Evolutionary conservation across 129 eudicot genomes (phyloP), one percentile per base, ranked within the genome.

Genomic region (Smallanthus sonchifolius): DNA sequence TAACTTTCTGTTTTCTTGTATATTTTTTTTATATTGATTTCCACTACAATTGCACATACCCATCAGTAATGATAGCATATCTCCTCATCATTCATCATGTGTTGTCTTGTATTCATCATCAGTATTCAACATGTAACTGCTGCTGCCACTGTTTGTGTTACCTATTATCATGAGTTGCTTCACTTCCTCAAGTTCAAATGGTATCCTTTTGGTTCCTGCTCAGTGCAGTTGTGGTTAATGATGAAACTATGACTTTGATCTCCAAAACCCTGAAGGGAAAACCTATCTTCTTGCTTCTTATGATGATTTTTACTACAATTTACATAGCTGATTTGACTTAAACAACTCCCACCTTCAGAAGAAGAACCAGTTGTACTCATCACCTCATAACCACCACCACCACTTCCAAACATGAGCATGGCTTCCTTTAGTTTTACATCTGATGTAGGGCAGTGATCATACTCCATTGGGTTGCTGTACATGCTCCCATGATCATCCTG

Each of bases 301-400:
- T 39, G 10, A 7, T 37, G 20, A 54, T 56, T 34, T 32, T 35
- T 52, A 28, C 30, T 67, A 45, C 19, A 76, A 37, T 72, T 81
- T 52, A 75, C 88, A 63, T 76, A 73, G 71, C 85, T 80, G 56
- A 82, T 72, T 71, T 79, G 84, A 56, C 78, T 79, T 44, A 73
- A 66, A 74, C 82, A 80, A 52, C 86, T 85, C 54, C 92, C 89
- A 74, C 84, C 85, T 42, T 87, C 89, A 65, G 92, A 87, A 0
- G 92, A 87, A 10, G 89, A 87, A 54, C 83, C 82, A 67, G 84
- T 80, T 14, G 77, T 63, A 28, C 78, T 79, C 44, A 77, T 79
- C 44, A 77, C 80, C 28, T 75, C 79, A 82, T 48, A 38, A 73
- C 54, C 70, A 0, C n/a, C 68, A 24, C 43, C 51, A 39, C 8